Evolutionary conservation across 176 grass and related monocot genomes (phyloP).

Genomic region (Carex scoparia): DNA sequence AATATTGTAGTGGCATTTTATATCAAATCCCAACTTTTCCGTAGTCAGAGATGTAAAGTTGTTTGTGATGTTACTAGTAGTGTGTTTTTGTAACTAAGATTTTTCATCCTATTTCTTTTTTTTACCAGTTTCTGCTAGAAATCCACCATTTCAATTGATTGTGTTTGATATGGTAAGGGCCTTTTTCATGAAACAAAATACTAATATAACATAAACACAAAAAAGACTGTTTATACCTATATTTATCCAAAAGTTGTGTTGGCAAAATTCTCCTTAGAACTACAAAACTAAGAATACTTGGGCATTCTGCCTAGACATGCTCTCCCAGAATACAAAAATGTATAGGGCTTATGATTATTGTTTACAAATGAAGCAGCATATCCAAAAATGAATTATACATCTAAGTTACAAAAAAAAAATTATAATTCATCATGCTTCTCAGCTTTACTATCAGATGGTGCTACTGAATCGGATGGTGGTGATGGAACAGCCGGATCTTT

Average conservation of each 20-base stretch:
- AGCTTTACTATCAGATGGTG: slow-evolving; percentile 19
- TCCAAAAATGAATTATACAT: slow-evolving; percentile 21
- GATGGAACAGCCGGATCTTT: slow-evolving; percentile 15
- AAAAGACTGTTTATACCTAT: neutral
- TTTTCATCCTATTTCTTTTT: neutral
- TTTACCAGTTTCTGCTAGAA: neutral
- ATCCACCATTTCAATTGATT: neutral
- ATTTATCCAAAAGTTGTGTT: neutral
- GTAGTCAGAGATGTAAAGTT: neutral
- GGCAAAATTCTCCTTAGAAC: neutral
- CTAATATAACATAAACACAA: neutral
- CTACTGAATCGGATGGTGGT: slow-evolving; percentile 34
- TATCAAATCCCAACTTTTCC: neutral
- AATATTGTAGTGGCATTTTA: neutral
- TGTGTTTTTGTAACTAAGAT: neutral
- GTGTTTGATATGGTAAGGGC: neutral
- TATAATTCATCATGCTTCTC: slow-evolving; percentile 51
- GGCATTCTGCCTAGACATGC: neutral
- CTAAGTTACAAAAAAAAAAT: slow-evolving; percentile 5
- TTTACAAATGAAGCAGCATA: neutral
- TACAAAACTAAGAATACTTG: slow-evolving; percentile 4
- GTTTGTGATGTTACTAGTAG: neutral
- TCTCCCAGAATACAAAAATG: slow-evolving; percentile 7
- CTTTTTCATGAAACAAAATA: neutral
- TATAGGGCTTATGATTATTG: neutral